Base-by-base conservation (phyloP, 176 grass and related monocot genomes). In the Neostapfia colusana region DNA sequence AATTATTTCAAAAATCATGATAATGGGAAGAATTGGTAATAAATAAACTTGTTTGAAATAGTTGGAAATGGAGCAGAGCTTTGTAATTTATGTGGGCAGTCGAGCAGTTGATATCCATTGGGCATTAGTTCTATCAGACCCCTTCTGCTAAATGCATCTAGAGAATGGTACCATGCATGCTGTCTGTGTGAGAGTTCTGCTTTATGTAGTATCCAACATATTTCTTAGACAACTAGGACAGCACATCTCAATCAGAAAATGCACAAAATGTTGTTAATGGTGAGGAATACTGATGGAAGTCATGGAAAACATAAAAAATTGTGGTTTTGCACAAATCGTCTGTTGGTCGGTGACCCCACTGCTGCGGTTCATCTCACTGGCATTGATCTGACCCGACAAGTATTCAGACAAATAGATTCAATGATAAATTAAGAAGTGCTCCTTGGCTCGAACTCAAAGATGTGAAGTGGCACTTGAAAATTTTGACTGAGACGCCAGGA, bases 91-190 rank as follows among this genome's bases (percentile, higher is more conserved):
- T 75, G 8, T 75, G 25, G 6, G 25, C 16, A 25, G 28, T 12
- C 20, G 3, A 54, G 51, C 20, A 21, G 20, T 54, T 23, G 20
- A 11, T 17, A 18, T 11, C 57, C 7, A 70, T 4, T 20, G 8
- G 20, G 15, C 55, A 71, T 37, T 59, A 5, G 10, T 60, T 74
- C 72, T 59, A 59, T 74, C 72, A 75, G 7, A 75, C 45, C 21
- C 21, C 23, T 25, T 62, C 39, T 45, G 25, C 40, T 46, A 48
- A 34, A 76, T 63, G 41, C n/a, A 36, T 15, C 24, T n/a, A 34
- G 73, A 62, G 10, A 3, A 18, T 16, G 2, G 16, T 13, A 48
- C 45, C 40, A 46, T 63, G 56, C 62, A 55, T 13, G 23, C 40
- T 18, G 10, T 59, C 17, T 46, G 39, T 34, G 10, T 63, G 25